Evolutionary conservation across 768 basidiomycete species (phyloP).

Genomic region (Phylloporus sp.): DNA sequence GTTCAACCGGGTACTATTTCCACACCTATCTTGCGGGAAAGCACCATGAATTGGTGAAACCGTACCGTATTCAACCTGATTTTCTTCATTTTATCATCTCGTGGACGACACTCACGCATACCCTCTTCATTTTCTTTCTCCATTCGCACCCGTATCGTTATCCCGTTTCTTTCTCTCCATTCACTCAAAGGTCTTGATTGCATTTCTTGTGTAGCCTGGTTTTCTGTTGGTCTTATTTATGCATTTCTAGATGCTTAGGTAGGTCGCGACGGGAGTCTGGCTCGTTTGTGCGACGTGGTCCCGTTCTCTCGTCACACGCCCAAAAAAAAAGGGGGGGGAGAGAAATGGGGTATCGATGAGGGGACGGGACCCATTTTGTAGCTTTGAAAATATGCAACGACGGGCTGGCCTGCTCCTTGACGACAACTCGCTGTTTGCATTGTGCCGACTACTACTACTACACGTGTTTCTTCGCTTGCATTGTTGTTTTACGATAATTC

Average conservation of each 20-base stretch:
- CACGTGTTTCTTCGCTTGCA: not conserved
- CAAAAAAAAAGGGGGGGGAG: not conserved
- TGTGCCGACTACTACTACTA: slow-evolving; percentile 17
- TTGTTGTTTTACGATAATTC: not conserved
- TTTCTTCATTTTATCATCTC: not conserved
- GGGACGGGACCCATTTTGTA: not conserved
- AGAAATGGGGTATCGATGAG: not conserved
- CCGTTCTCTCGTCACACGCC: not conserved
- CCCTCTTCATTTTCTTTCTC: slow-evolving; percentile 1
- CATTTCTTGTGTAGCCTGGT: slow-evolving; percentile 17
- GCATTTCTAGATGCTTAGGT: slow-evolving; percentile 22
- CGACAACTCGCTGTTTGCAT: not conserved
- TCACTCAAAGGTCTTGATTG: slow-evolving; percentile 1
- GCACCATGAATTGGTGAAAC: slow-evolving; percentile 79
- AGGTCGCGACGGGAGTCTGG: slow-evolving; percentile 12
- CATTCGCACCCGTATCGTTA: slow-evolving; percentile 3
- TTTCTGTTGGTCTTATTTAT: slow-evolving; percentile 23
- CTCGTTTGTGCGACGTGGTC: slow-evolving; percentile 1
- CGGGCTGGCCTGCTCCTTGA: slow-evolving; percentile 23
- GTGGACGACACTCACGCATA: slow-evolving; percentile 16
- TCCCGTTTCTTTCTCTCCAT: not conserved
- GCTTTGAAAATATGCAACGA: not conserved
- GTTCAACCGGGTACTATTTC: slow-evolving; percentile 64
- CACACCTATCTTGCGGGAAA: slow-evolving; percentile 73
- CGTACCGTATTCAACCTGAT: not conserved